Conservation (phyloP, 495 filamentous ascomycete species). For the Penicillium goetzii region DNA sequence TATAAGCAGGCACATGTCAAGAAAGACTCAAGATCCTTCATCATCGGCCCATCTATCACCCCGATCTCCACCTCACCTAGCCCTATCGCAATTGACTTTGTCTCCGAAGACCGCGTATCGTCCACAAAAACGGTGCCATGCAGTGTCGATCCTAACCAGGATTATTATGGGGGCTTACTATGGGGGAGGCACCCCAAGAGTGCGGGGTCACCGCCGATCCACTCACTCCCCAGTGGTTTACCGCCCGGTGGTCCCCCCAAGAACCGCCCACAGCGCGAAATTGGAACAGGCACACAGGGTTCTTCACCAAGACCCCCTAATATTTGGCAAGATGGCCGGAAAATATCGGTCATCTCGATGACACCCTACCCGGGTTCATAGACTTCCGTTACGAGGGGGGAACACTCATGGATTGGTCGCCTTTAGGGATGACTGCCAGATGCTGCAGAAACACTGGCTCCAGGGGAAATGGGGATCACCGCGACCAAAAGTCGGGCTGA, state of each 20-base stretch:
- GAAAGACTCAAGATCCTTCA: neutral
- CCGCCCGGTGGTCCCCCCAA: neutral
- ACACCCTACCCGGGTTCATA: slow-evolving; percentile 4
- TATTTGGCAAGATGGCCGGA: neutral
- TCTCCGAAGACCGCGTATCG: neutral
- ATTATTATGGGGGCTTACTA: neutral
- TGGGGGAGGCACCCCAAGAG: neutral
- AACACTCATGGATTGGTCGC: neutral
- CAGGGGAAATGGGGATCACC: slow-evolving; percentile 17
- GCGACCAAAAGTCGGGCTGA: slow-evolving; percentile 7
- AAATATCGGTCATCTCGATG: slow-evolving; percentile 4
- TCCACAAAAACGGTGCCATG: slow-evolving; percentile 1
- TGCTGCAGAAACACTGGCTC: slow-evolving; percentile 5
- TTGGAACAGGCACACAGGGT: slow-evolving; percentile 1
- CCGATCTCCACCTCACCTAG: neutral
- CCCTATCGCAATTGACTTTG: slow-evolving; percentile 5
- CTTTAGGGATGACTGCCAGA: neutral
- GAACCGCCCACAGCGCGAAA: neutral
- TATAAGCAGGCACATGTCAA: neutral
- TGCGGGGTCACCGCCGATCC: slow-evolving; percentile 20
- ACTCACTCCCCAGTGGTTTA: slow-evolving; percentile 9
- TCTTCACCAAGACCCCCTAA: neutral
- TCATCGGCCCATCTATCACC: neutral
- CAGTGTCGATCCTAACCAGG: neutral
- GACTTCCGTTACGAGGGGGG: neutral